Conservation (phyloP, 176 grass and related monocot species). For the Eragrostis nindensis region DNA sequence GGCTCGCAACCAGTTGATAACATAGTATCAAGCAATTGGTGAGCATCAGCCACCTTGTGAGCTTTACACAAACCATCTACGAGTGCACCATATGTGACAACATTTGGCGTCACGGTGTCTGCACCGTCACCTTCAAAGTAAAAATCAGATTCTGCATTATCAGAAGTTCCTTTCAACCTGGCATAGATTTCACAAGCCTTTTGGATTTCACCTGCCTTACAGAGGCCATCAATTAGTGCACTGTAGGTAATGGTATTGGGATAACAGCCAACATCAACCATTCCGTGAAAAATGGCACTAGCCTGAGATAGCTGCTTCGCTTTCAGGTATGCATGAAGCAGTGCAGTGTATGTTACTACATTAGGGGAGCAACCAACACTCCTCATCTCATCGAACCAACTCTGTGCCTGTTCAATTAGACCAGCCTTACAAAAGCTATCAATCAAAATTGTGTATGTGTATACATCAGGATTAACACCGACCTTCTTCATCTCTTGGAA, state of each 20-base stretch:
- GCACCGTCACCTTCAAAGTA: constrained; percentile 53
- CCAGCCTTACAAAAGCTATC: constrained; percentile 95
- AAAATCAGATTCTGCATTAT: constrained; percentile 53
- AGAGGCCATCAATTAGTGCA: constrained; percentile 91
- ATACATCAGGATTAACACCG: constrained; percentile 82
- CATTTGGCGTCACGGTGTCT: constrained; percentile 63
- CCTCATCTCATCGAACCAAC: constrained; percentile 86
- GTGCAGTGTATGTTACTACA: constrained; percentile 89
- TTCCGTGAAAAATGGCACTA: constrained; percentile 74
- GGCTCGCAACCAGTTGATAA: constrained; percentile 67
- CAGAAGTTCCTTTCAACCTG: constrained; percentile 69
- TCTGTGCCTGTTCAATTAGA: constrained; percentile 70
- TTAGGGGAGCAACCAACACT: constrained; percentile 70
- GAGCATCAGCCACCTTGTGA: constrained; percentile 80
- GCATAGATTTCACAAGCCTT: constrained; percentile 81
- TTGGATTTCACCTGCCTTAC: constrained; percentile 73
- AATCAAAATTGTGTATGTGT: constrained; percentile 94
- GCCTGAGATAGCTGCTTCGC: constrained; percentile 65
- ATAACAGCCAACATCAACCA: constrained; percentile 71
- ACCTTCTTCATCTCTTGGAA: constrained; percentile 93
- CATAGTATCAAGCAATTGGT: constrained; percentile 80
- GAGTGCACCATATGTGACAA: constrained; percentile 93
- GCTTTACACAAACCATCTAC: constrained; percentile 96
- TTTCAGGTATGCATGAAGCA: constrained; percentile 97
- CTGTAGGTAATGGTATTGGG: constrained; percentile 87